Evolutionary conservation across 495 filamentous ascomycete genomes (phyloP), one percentile per base, ranked within the genome.

Genomic region (Penicillium crystallinum): DNA sequence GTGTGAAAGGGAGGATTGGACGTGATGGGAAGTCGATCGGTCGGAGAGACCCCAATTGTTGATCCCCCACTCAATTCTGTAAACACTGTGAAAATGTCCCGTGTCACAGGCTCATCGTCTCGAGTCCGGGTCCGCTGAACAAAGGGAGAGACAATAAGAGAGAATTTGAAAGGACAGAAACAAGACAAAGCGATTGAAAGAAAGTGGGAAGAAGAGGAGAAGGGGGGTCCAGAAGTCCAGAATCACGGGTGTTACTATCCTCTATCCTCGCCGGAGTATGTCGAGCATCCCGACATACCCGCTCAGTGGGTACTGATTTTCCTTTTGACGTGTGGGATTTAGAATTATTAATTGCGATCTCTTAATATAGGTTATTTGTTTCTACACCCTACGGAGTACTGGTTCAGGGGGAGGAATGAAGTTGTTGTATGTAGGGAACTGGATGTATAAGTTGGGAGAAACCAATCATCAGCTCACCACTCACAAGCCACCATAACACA

Each of bases 51-150:
- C 46, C 36, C 23, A 37, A 49, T 49, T 15, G 15, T 49, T 48
- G 37, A 53, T 50, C 36, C 49, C 58, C 54, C 58, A 48, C 54
- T 36, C 29, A 48, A 40, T 43, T 22, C 36, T 42, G 21, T 35
- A 23, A 55, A 39, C 47, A 27, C 36, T 42, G 21, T 44, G 49
- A 41, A 15, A 21, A 19, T 36, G 14, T 33, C 8, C 30, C 30
- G 34, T 46, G 19, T 63, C 42, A 57, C 8, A 53, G 23, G 43
- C 23, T 44, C 60, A 63, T 63, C 27, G 50, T 61, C 52, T 34
- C 29, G 29, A 31, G 29, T n/a, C n/a, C n/a, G n/a, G 10, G 29
- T 36, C 6, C 34, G 34, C 14, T 15, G 15, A 35, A 19, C 2
- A 18, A 31, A 18, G 7, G 12, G 14, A 6, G 17, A 21, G 27